Percentiles rank a stretch among this genome's conserved stretches.
phyloP scores from a whole-genome alignment of 352 stramenopile species.

The Phytophthora sp. region DNA sequence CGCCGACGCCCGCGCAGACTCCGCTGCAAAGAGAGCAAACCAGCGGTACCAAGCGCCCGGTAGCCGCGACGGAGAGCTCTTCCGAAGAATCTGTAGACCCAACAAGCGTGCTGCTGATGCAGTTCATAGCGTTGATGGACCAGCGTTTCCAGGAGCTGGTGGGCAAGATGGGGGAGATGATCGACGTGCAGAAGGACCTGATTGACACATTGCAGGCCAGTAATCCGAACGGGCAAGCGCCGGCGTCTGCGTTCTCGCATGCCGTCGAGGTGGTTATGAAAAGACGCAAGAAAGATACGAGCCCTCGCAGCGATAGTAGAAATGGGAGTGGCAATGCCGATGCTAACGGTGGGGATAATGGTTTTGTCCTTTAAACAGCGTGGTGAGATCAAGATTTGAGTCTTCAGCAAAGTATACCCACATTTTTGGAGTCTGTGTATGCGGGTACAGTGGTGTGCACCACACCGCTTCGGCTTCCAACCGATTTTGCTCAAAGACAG shows the following conservation, averaged over 20 bases:
- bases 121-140: slow-evolving; percentile 72
- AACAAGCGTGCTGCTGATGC: slow-evolving; percentile 49
- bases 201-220: slow-evolving; percentile 63
- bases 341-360: slow-evolving; percentile 5
- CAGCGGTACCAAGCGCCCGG: slow-evolving; percentile 38
- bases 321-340: slow-evolving; percentile 12
- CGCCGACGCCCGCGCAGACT: background rate
- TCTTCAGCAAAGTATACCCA: background rate
- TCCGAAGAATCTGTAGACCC: slow-evolving; percentile 30
- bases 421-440: too few relatives aligned
- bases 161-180: slow-evolving; percentile 77
- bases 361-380: slow-evolving; percentile 28
- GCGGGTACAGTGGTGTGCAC: slow-evolving; percentile 10
- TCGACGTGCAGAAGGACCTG: slow-evolving; percentile 74
- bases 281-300: slow-evolving; percentile 48
- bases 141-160: slow-evolving; percentile 78
- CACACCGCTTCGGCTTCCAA: slow-evolving; percentile 29
- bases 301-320: slow-evolving; percentile 9
- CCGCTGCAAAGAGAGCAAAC: slow-evolving; percentile 12
- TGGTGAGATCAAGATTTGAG: background rate
- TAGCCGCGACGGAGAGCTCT: slow-evolving; percentile 31
- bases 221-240: slow-evolving; percentile 40
- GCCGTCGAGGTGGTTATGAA: slow-evolving; percentile 47
- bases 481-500: slow-evolving; percentile 20
- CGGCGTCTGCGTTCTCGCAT: slow-evolving; percentile 40